A percentile compares a stretch with the other conserved stretches of the same genome.
Evolutionary conservation across 768 basidiomycete species (phyloP).

Genomic region (Amanita muscaria): DNA sequence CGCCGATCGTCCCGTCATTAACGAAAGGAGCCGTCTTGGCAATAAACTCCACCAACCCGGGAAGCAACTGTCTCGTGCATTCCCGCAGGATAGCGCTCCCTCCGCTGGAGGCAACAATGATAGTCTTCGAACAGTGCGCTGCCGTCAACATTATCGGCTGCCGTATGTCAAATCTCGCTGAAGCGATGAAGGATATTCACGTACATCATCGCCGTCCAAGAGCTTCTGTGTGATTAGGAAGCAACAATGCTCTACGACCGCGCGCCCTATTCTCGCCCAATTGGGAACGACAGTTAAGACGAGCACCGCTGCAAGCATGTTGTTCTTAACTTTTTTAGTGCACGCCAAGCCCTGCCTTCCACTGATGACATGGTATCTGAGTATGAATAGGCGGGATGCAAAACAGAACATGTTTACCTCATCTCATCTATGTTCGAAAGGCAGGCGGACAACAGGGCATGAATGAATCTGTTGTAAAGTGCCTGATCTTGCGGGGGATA

Average conservation of each 20-base stretch:
- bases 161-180: slow-evolving; percentile 1
- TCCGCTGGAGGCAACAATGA: slow-evolving; percentile 62
- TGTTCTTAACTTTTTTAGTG: slow-evolving; percentile 80
- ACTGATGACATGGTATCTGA: too few species aligned
- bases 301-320: slow-evolving; percentile 78
- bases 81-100: slow-evolving; percentile 62
- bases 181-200: slow-evolving; percentile 8
- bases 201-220: slow-evolving; percentile 58
- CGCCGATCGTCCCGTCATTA: slow-evolving; percentile 47
- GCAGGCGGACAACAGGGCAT: slow-evolving; percentile 81
- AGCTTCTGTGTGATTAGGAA: slow-evolving; percentile 80
- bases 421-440: slow-evolving; percentile 85
- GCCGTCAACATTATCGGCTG: slow-evolving; percentile 72
- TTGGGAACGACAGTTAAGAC: slow-evolving; percentile 73
- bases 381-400: slow-evolving; percentile 3
- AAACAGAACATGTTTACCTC: slow-evolving; percentile 41
- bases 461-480: slow-evolving; percentile 52
- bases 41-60: slow-evolving; percentile 74
- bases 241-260: slow-evolving; percentile 76
- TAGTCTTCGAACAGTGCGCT: slow-evolving; percentile 81
- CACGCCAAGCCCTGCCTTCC: slow-evolving; percentile 74
- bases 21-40: slow-evolving; percentile 56
- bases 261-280: slow-evolving; percentile 56
- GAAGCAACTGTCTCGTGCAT: slow-evolving; percentile 64
- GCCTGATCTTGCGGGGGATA: slow-evolving; percentile 38